These are phyloP conservation scores for Acanthamoeba sp. DNA, from an alignment of 208 protist species.

Conservation along the genomic window DNA sequence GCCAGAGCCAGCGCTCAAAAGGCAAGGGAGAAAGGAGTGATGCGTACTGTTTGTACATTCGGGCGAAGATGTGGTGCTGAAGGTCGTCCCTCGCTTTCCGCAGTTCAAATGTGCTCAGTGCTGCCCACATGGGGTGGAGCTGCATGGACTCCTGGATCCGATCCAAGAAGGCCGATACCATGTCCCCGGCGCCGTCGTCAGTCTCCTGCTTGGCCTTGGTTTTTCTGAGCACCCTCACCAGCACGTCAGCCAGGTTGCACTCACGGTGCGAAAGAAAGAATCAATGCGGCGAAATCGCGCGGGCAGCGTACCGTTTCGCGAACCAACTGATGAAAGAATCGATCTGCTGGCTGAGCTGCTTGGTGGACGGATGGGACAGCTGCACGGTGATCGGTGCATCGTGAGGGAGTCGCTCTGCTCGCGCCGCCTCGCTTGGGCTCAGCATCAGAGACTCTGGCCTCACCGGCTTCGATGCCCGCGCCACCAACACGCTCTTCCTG, in stretches of 20 bases:
- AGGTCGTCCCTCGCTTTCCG: constrained; percentile 47
- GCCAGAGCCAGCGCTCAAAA: neutral
- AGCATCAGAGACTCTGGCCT: neutral
- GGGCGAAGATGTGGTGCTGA: constrained; percentile 17
- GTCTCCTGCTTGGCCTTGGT: neutral
- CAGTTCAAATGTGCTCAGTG: constrained; percentile 10
- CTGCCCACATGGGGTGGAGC: constrained; percentile 66
- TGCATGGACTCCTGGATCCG: constrained; percentile 65
- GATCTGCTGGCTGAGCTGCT: constrained; percentile 15
- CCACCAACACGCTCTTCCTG: constrained; percentile 60
- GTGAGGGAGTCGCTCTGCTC: neutral
- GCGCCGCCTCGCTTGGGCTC: constrained; percentile 7
- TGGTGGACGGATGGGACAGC: constrained; percentile 64
- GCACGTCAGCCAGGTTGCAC: neutral
- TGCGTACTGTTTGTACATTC: constrained; percentile 29
- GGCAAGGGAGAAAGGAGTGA: neutral
- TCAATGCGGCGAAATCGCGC: neutral
- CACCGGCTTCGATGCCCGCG: constrained; percentile 24
- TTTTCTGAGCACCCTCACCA: neutral
- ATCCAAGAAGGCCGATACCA: constrained; percentile 68
- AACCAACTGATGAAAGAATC: constrained; percentile 69
- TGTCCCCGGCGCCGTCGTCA: neutral
- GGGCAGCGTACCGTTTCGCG: neutral
- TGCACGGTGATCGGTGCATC: constrained; percentile 35
- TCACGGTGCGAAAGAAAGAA: neutral